A percentile compares a stretch with the other conserved stretches of the same genome.
These are phyloP conservation scores for Russula olivacea DNA, from an alignment of 768 basidiomycete species.

Conservation along the genomic window DNA sequence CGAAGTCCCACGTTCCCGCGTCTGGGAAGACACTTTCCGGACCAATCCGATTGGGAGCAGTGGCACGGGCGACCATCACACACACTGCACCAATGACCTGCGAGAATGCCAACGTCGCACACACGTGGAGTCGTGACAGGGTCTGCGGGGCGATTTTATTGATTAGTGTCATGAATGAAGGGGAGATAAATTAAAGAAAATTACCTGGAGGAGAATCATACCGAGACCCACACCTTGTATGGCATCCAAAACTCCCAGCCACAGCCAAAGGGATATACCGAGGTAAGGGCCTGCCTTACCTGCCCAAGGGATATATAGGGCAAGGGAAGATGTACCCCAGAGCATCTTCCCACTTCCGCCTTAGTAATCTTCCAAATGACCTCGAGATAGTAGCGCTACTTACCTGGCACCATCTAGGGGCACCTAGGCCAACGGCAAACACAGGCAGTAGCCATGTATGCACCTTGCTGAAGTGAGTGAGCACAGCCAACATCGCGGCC, in stretches of 20 bases:
- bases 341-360: constrained; percentile 50
- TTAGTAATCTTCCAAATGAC: not conserved
- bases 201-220: constrained; percentile 74
- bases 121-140: constrained; percentile 87
- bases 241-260: constrained; percentile 92
- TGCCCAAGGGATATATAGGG: constrained; percentile 91
- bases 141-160: constrained; percentile 41
- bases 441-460: constrained; percentile 95
- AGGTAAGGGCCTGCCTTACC: constrained; percentile 81
- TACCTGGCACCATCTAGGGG: constrained; percentile 92
- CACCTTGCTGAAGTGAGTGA: constrained; percentile 85
- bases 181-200: constrained; percentile 1
- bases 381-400: constrained; percentile 4
- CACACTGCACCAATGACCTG: constrained; percentile 86
- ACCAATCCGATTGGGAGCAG: constrained; percentile 84
- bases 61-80: constrained; percentile 90
- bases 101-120: constrained; percentile 85
- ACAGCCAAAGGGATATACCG: constrained; percentile 86
- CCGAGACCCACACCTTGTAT: constrained; percentile 92
- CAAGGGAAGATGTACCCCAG: constrained; percentile 93
- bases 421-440: constrained; percentile 91
- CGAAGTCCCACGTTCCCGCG: constrained; percentile 85
- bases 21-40: constrained; percentile 90
- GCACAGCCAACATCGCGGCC: constrained; percentile 63
- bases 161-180: not conserved